Base-by-base conservation (phyloP, 176 grass and related monocot species). In the Neostapfia colusana region DNA sequence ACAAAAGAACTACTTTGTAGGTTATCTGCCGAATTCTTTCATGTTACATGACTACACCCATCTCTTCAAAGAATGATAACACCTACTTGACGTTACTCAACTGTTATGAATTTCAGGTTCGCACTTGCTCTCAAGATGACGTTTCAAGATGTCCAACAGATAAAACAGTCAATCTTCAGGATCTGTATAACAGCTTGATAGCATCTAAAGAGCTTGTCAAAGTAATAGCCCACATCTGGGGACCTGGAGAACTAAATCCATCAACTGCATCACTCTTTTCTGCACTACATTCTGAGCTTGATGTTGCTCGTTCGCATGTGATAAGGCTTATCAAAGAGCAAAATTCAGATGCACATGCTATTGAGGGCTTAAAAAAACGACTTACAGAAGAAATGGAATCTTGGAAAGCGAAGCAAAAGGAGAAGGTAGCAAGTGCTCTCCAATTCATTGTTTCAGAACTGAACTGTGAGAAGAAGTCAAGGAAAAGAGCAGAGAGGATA, bases 201-300 rank as follows among this genome's bases (percentile, higher is more conserved):
- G 79, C 95, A 63, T 90, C 91, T 24, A 98, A 87, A 89, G 89
- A 92, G 57, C 89, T 98, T 13, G 71, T 93, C 46, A 98, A 91
- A 70, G 82, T 89, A 63, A 45, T 94, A 36, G 43, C 86, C 65
- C 84, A 79, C 73, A 67, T 93, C 65, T 81, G 76, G 84, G 84
- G 82, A 46, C 74, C 74, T 65, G 76, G 85, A 72, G 83, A 98
- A 26, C 26, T 78, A 27, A 81, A 85, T 72, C 69, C 81, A 6
- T 98, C 89, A 43, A 79, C 76, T 44, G 24, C 80, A 3, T 89
- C 89, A 24, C 95, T 98, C 21, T 54, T 91, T 42, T 92, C 86
- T 16, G 82, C 86, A 3, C 89, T 98, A 36, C 44, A 65, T 58
- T 82, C 86, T 14, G 86, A 98, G 65, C 69, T 94, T 39, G 82